Evolutionary conservation across 371 early-diverging fungal species (phyloP).

Genomic region (Phascolomyces articulosus): DNA sequence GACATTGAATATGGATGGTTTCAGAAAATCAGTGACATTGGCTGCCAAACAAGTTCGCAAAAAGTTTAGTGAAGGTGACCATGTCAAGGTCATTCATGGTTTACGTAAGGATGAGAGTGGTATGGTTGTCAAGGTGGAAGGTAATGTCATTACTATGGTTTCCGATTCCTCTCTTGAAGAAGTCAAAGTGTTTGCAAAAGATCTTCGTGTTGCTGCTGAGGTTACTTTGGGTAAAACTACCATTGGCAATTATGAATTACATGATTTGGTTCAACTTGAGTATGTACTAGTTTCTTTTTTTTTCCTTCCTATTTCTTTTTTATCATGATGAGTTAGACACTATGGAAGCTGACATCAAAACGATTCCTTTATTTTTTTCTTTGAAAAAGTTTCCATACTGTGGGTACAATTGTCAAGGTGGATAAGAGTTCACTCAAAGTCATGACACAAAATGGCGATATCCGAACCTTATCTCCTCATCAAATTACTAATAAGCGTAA

Average conservation of each 20-base stretch:
- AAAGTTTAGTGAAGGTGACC: slow-evolving; percentile 88
- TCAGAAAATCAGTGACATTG: slow-evolving; percentile 47
- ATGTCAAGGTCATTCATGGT: slow-evolving; percentile 93
- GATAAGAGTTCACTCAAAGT: slow-evolving; percentile 78
- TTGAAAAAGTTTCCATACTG: slow-evolving; percentile 60
- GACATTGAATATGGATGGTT: slow-evolving; percentile 56
- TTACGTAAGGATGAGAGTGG: slow-evolving; percentile 88
- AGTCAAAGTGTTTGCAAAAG: slow-evolving; percentile 85
- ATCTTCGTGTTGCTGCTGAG: slow-evolving; percentile 77
- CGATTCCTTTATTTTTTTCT: background rate
- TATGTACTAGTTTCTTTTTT: slow-evolving; percentile 37
- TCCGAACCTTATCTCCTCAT: slow-evolving; percentile 69
- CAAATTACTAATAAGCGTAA: slow-evolving; percentile 74
- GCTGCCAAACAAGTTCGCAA: slow-evolving; percentile 79
- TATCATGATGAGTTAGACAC: background rate
- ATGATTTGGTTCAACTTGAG: slow-evolving; percentile 89
- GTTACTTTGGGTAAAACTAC: slow-evolving; percentile 50
- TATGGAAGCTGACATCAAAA: background rate
- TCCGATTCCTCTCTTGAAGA: slow-evolving; percentile 79
- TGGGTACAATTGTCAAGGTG: slow-evolving; percentile 87
- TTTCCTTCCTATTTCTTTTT: slow-evolving; percentile 2
- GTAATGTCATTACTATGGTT: slow-evolving; percentile 80
- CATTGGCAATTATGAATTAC: slow-evolving; percentile 73
- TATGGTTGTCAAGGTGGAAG: slow-evolving; percentile 81
- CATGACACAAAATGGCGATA: slow-evolving; percentile 79